Evolutionary conservation across 306 rosid genomes (phyloP), one percentile per base, ranked within the genome.

Genomic region (Acacia acuminata): DNA sequence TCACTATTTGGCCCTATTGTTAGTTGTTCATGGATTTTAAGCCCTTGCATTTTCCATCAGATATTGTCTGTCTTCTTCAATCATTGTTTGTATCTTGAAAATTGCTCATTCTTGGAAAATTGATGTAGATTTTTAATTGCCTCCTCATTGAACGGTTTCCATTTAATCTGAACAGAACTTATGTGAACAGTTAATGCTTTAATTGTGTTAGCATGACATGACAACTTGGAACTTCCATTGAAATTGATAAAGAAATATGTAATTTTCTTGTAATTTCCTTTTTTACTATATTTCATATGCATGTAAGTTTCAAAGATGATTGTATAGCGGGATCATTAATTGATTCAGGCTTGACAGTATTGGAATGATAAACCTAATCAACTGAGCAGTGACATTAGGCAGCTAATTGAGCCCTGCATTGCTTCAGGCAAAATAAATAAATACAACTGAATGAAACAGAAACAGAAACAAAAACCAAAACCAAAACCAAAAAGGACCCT

Each of bases 141-240:
- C 2, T 63, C 53, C 4, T 50, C 45, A 63, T 58, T 36, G 36
- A 61, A 77, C 40, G 40, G 60, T 83, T 77, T 50, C 44, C 67
- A 13, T 61, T 61, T 60, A 64, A 61, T 47, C 61, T 77, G 43
- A 27, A 78, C 76, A 72, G 24, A 58, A 36, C 70, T 25, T 65
- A 64, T 50, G 64, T 60, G 1, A 24, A n/a, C 25, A 4, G 66
- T 83, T 73, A 68, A 73, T 73, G 10, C 38, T 78, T 58, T 17
- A 73, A 27, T 25, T 50, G 51, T 48, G 73, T 32, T 8, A 14
- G 42, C 32, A 30, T 30, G 32, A 30, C 30, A 47, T n/a, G 43
- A 56, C 24, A 14, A 34, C 67, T 47, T 22, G 19, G 34, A 25
- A 7, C 44, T 64, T 77, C 10, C 73, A 44, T 66, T 74, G 68